Base-by-base conservation (phyloP, 202 grass and related monocot species). In the Panicum virgatum region DNA sequence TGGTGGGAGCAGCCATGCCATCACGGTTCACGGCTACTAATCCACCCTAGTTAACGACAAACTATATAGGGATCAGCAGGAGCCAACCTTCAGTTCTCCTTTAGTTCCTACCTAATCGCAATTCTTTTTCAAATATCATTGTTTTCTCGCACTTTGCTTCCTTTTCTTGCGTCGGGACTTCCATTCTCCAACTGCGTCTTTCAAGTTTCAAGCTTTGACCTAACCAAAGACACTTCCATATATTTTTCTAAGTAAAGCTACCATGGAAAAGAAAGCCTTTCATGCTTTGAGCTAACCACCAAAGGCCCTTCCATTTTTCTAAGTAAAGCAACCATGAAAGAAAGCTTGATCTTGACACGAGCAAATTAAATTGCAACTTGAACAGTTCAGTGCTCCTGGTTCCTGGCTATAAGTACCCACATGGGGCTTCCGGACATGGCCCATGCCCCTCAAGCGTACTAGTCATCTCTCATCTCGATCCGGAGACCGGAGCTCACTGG, bases 341-440 rank as follows among this genome's bases (percentile, higher is more conserved):
- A 20, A 20, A 75, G 16, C 9, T 42, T 60, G 72, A 85, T 77
- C 27, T 43, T 19, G 78, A 68, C 50, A 82, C 50, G 23, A 65
- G 40, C 18, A 72, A 45, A n/a, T n/a, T n/a, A n/a, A 53, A 68
- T 4, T 44, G 64, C 56, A 73, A 48, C 30, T 77, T 62, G 74
- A 27, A 1, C 75, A 38, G 23, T 34, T 61, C 13, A 62, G 20
- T 60, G 23, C 38, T 77, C 73, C 22, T 18, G 16, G 23, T 12
- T 32, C 8, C n/a, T 44, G 26, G n/a, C 86, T 84, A 88, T 88
- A 88, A 76, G 75, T 88, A 84, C 25, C 51, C 56, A 72, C 29
- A 18, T 47, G 20, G 20, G 64, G 45, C 53, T 30, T 80, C 62
- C 47, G 10, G 70, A 63, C 70, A 62, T 76, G 63, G 63, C 3